phyloP scores from a whole-genome alignment of 129 eudicot genomes.

The Smallanthus sonchifolius region DNA sequence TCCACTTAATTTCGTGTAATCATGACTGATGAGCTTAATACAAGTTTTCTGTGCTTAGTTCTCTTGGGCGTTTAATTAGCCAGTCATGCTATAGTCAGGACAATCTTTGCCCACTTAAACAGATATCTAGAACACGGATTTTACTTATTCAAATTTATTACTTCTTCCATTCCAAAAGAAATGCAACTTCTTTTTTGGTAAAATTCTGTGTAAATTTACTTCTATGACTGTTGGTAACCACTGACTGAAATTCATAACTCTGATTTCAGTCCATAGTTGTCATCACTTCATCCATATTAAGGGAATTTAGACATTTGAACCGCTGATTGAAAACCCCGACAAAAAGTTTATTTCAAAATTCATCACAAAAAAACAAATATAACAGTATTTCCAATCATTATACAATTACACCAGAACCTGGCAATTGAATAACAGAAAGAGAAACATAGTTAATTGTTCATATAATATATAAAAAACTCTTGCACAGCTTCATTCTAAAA shows the following conservation, averaged over 20 bases:
- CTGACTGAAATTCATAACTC: neutral
- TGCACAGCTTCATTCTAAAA: neutral
- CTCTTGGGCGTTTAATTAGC: neutral
- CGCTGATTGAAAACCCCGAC: neutral
- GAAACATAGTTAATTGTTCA: neutral
- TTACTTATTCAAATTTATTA: neutral
- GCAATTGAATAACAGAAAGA: neutral
- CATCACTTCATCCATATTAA: neutral
- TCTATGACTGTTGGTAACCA: neutral
- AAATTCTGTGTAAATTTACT: neutral
- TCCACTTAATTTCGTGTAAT: neutral
- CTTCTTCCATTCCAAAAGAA: constrained; percentile 7
- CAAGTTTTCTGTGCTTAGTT: neutral
- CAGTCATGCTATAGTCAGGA: neutral
- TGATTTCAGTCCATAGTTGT: neutral
- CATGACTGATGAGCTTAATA: neutral
- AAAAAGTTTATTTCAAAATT: neutral
- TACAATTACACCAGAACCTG: neutral
- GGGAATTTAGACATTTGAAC: neutral
- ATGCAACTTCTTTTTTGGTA: neutral
- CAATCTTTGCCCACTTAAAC: neutral
- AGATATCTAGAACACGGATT: neutral
- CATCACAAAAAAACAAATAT: neutral
- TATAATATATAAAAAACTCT: neutral
- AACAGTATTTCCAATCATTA: neutral